A percentile compares a stretch with the other conserved stretches of the same genome.
phyloP scores from a whole-genome alignment of 345 rosid species.

The Ceriops tagal region DNA sequence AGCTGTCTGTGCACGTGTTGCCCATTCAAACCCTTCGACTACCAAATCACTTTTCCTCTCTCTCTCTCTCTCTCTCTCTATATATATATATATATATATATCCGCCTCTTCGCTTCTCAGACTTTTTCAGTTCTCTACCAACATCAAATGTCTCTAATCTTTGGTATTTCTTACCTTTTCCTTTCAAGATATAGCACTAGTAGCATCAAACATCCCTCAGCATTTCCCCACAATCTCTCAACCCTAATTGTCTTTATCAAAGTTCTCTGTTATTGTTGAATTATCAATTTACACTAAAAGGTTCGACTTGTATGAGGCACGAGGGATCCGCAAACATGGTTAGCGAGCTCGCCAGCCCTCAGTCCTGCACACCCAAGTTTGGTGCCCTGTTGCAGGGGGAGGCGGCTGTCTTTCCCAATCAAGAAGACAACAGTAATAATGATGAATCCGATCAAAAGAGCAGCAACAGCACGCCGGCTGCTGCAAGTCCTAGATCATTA shows the following conservation, averaged over 20 bases:
- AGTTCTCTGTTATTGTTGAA: background rate
- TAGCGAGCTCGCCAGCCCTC: constrained; percentile 17
- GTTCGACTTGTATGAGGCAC: constrained; percentile 22
- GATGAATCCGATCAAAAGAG: constrained; percentile 14
- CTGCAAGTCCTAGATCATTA: constrained; percentile 23
- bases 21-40: constrained; percentile 10
- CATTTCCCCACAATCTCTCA: background rate
- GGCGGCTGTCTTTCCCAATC: constrained; percentile 19
- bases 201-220: background rate
- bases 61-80: background rate
- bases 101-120: constrained; percentile 2
- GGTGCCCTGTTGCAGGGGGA: constrained; percentile 57
- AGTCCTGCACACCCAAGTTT: constrained; percentile 42
- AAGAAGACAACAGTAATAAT: constrained; percentile 24
- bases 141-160: background rate
- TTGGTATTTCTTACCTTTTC: background rate
- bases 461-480: constrained; percentile 26
- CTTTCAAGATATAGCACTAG: background rate
- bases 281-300: no score
- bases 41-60: constrained; percentile 5
- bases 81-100: background rate
- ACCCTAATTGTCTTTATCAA: background rate
- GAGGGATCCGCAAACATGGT: constrained; percentile 19
- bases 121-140: constrained; percentile 9
- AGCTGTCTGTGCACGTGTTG: constrained; percentile 37